Base-by-base conservation (phyloP, 495 filamentous ascomycete genomes). In the Penicillium pancosmium region DNA sequence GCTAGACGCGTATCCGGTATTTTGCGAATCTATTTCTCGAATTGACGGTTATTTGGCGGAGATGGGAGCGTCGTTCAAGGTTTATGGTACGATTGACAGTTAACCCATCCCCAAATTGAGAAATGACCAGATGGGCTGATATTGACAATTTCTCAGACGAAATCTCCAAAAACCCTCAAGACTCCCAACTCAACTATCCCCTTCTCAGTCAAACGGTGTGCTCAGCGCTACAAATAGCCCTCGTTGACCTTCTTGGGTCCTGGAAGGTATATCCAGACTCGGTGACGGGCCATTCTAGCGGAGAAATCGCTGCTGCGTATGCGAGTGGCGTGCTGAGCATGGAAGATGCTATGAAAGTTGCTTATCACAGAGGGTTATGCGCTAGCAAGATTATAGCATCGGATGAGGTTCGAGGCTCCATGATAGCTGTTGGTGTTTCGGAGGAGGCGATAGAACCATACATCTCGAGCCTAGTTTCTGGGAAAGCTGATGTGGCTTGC, bases 241-340 rank as follows among this genome's bases (percentile, higher is more conserved):
- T 79, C 0, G 71, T 78, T 1, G 63, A 70, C n/a, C 53, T 78
- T 3, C 65, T 79, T 0, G 2, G n/a, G 1, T 51, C 54, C 0
- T 74, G 68, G 63, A 67, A 59, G n/a, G 59, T 79, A 33, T 19
- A 25, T 5, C 66, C 71, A 1, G 31, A 48, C 13, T 68, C 72
- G 0, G 84, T 87, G 0, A 67, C 81, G 5, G 85, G 86, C 1
- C 86, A 88, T 66, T 88, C 85, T 0, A 82, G 79, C 0, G 86
- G 86, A 2, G 86, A 89, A 66, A 85, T 89, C 35, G 67, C 63
- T 2, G 70, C 70, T 55, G 61, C 80, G 73, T 66, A 84, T 48
- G 62, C 68, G 7, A 41, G 44, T 8, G 59, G 63, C 4, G 63
- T 62, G 7, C 31, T 68, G 0, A 65, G 75, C 41, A 71, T 81